Percentiles rank a stretch among this genome's conserved stretches.
Evolutionary conservation across 2,329 filamentous ascomycete species (phyloP).

Genomic region (Diaporthe vaccinii): DNA sequence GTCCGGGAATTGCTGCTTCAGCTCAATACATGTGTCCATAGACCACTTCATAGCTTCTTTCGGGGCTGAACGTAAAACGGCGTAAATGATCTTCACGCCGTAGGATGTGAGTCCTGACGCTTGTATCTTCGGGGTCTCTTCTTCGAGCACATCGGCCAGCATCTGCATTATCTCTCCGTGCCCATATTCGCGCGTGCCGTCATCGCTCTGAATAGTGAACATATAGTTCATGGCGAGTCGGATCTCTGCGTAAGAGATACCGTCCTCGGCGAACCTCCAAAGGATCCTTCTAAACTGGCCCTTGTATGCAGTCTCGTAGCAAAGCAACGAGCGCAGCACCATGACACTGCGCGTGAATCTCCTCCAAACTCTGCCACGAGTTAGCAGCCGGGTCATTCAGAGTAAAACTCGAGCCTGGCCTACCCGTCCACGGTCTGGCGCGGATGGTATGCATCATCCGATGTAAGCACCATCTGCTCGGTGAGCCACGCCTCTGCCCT

Average conservation of each 20-base stretch:
- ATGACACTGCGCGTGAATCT: background rate
- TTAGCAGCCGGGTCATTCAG: background rate
- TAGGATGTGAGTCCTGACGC: conserved; percentile 1
- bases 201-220: conserved; percentile 2
- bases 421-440: conserved; percentile 18
- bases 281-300: conserved; percentile 68
- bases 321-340: conserved; percentile 71
- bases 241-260: conserved; percentile 72
- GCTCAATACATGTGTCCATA: conserved; percentile 11
- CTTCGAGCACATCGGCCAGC: background rate
- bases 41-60: conserved; percentile 12
- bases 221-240: conserved; percentile 53
- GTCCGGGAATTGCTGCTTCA: conserved; percentile 18
- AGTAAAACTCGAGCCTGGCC: background rate
- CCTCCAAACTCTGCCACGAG: background rate
- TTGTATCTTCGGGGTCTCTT: conserved; percentile 17
- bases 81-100: conserved; percentile 8
- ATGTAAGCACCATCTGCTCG: background rate
- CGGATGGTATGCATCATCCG: conserved; percentile 21
- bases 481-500: conserved; percentile 76
- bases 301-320: conserved; percentile 67
- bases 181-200: background rate
- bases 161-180: conserved; percentile 9
- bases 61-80: background rate
- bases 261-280: conserved; percentile 67